Conservation (phyloP, 2,329 filamentous ascomycete genomes). For the Nothopassalora personata region DNA sequence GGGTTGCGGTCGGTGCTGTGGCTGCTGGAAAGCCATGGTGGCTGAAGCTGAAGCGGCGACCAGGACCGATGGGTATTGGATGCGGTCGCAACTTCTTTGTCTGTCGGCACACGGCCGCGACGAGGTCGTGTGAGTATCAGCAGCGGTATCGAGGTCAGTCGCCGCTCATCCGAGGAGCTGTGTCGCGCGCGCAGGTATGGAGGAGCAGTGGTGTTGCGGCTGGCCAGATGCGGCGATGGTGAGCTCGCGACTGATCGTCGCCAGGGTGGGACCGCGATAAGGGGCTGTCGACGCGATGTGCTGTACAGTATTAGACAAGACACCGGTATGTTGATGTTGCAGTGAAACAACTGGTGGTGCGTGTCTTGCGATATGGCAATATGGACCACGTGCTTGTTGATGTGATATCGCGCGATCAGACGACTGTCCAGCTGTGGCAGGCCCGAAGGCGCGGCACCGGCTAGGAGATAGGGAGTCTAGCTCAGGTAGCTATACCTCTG, state of each 20-base stretch:
- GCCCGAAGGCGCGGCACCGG: conserved; percentile 1
- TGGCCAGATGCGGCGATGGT: conserved; percentile 4
- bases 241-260: conserved; percentile 12
- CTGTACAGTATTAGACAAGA: background rate
- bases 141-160: background rate
- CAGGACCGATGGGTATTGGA: conserved; percentile 3
- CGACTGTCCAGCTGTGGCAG: background rate
- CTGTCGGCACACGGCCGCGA: background rate
- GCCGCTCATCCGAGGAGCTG: background rate
- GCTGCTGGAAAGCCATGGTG: conserved; percentile 23
- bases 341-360: background rate
- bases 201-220: background rate
- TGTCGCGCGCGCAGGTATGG: background rate
- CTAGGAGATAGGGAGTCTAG: background rate
- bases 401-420: conserved; percentile 7
- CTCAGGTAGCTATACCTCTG: background rate
- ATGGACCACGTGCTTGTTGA: conserved; percentile 1
- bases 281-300: background rate
- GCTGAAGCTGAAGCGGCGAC: conserved; percentile 4
- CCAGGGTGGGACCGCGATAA: conserved; percentile 7
- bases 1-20: conserved; percentile 18
- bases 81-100: background rate
- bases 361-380: background rate
- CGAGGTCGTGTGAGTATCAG: background rate
- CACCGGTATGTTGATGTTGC: background rate